phyloP scores from a whole-genome alignment of 257 asterid genomes.

The Eustoma russellianum region DNA sequence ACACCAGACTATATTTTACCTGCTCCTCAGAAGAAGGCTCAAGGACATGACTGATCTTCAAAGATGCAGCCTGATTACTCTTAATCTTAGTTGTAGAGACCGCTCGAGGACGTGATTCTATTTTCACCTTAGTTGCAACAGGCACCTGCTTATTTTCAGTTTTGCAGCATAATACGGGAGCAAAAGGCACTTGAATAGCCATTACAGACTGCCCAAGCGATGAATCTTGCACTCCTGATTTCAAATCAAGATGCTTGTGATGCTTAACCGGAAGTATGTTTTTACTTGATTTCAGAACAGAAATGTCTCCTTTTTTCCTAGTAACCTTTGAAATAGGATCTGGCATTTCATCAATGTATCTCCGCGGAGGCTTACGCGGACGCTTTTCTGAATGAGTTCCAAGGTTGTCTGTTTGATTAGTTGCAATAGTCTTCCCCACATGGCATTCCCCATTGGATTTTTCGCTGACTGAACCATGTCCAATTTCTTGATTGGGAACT shows the following conservation, averaged over 20 bases:
- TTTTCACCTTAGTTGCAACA: constrained; percentile 11
- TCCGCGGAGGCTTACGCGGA: constrained; percentile 80
- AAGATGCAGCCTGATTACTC: too few relatives aligned
- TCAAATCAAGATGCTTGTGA: constrained; percentile 36
- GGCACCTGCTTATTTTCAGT: constrained; percentile 18
- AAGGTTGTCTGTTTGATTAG: constrained; percentile 13
- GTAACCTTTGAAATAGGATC: constrained; percentile 32
- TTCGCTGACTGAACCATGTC: constrained; percentile 14
- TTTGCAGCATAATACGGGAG: constrained; percentile 36
- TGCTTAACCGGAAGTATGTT: constrained; percentile 33
- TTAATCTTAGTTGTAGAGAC: not conserved
- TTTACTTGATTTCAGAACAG: constrained; percentile 33
- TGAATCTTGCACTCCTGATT: constrained; percentile 27
- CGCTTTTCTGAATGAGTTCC: constrained; percentile 50
- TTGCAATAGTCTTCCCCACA: constrained; percentile 19
- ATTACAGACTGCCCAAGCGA: constrained; percentile 38
- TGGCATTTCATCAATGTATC: constrained; percentile 75
- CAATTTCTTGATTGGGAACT: constrained; percentile 27
- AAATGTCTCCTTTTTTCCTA: constrained; percentile 35
- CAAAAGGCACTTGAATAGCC: constrained; percentile 98
- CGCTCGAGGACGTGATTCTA: not conserved
- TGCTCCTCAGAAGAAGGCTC: too few relatives aligned
- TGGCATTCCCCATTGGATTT: constrained; percentile 15
- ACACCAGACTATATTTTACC: too few relatives aligned
- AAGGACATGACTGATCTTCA: too few relatives aligned